Base-by-base conservation (phyloP, 805 yeast genomes). In the Helenozyma rhizophorensis region DNA sequence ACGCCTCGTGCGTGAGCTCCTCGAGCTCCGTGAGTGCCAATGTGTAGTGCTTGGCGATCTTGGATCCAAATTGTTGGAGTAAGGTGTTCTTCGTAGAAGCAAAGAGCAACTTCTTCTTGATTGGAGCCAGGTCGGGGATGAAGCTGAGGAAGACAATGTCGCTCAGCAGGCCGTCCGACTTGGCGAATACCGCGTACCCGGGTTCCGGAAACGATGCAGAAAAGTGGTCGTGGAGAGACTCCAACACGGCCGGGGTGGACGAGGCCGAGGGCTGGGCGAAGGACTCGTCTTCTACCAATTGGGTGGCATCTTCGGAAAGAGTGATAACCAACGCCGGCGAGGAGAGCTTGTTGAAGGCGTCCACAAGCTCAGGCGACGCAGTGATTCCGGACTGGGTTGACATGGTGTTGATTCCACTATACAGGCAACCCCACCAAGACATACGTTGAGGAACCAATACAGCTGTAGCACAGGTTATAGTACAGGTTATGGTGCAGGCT, bases 21-120 rank as follows among this genome's bases (percentile, higher is more conserved):
- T 65, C 71, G 25, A 69, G 48, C 21, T 72, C 77, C 25, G 83
- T 78, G 60, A 81, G 65, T 6, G 81, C 51, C 30, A 70, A 62
- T 2, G 51, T 37, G 32, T 57, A 47, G 23, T 40, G 48, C 34
- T 72, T 70, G 24, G 63, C 51, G 55, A 80, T 74, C 36, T 70
- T 72, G 4, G 73, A 72, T 7, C 96, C 96, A 24, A 90, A 66
- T 41, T 82, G 80, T 45, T 83, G 76, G 35, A 84, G 61, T 23
- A 93, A 58, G 1, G 93, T 77, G 54, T 77, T 82, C 40, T 86
- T 86, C 9, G 94, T 80, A 2, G 96, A 85, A 4, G 97, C 97
- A 56, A 89, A 93, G 30, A 93, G 68, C 97, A 93, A 93, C 56
- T 90, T 93, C 36, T 74, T 70, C 37, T 88, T 74, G 23, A 90